Evolutionary conservation across 768 basidiomycete genomes (phyloP), one percentile per base, ranked within the genome.

Genomic region (Lactarius tabidus): DNA sequence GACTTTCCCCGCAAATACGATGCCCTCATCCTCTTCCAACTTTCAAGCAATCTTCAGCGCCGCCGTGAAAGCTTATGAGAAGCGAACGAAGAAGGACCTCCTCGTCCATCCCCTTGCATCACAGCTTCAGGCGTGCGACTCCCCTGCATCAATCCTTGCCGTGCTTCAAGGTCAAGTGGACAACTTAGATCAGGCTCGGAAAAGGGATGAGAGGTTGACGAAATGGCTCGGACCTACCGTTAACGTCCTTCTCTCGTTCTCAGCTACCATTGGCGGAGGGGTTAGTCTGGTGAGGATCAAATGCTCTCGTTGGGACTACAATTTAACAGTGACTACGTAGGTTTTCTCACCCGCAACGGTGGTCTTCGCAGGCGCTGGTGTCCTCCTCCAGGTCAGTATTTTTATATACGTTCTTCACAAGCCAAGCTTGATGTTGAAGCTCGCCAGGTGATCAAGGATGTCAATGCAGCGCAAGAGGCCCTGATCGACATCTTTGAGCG

Each of bases 51-150:
- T 59, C 8, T 48, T 59, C n/a, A 51, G 17, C 20, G 26, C 41
- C 14, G 59, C 59, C 23, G 35, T 59, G 45, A 59, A 59, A 23
- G 59, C 41, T 7, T 48, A 59, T n/a, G 45, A 45, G 31, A 51
- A n/a, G 14, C 29, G 23, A 18, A 59, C 59, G 1, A 51, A 36
- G 45, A 51, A 4, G 20, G 59, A 59, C 45, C 41, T 59, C 14
- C 20, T 51, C 23, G 17, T 31, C 2, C 59, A 59, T 48, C 59
- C 59, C 7, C 59, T 59, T 9, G 59, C 59, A 12, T 43, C 43
- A 15, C 18, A 59, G 33, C 28, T 59, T 14, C 43, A 59, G 45
- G 3, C 5, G 6, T 59, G 59, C 45, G 3, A 59, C 8, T 59
- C 45, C 5, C 31, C 23, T n/a, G 5, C 7, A 7, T 43, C 43